These are phyloP conservation scores for Tuber indicum DNA, from an alignment of 495 filamentous ascomycete species.

Conservation along the genomic window DNA sequence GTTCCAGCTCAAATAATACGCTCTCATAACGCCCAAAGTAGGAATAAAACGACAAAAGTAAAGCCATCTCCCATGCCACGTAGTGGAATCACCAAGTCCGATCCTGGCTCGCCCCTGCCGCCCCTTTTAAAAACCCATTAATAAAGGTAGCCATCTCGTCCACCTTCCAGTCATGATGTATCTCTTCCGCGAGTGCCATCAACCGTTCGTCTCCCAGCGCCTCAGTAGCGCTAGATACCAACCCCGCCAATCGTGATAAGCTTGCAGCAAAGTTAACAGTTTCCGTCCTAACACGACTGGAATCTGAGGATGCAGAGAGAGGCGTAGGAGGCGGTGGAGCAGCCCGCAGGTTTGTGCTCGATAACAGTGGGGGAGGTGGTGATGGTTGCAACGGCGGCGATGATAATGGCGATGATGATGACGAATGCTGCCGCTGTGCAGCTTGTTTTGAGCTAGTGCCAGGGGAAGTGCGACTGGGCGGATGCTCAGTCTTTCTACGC, in stretches of 20 bases:
- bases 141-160: conserved; percentile 35
- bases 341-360: not conserved
- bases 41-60: not conserved
- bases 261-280: conserved; percentile 15
- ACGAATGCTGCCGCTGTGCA: not conserved
- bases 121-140: conserved; percentile 32
- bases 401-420: not conserved
- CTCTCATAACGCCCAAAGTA: not conserved
- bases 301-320: not conserved
- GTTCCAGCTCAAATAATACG: not conserved
- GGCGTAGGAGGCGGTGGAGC: not conserved
- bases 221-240: conserved; percentile 21
- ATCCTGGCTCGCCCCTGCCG: conserved; percentile 2
- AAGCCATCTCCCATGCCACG: not conserved
- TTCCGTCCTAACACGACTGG: not conserved
- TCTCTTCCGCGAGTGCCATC: conserved; percentile 27
- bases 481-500: not conserved
- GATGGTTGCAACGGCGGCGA: not conserved
- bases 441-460: not conserved
- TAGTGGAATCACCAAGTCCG: not conserved
- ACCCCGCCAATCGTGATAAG: conserved; percentile 19
- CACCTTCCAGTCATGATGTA: conserved; percentile 32
- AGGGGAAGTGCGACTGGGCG: not conserved
- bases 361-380: not conserved
- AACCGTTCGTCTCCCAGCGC: conserved; percentile 21